phyloP scores from a whole-genome alignment of 176 grass and related monocot genomes.

The Triticum urartu region DNA sequence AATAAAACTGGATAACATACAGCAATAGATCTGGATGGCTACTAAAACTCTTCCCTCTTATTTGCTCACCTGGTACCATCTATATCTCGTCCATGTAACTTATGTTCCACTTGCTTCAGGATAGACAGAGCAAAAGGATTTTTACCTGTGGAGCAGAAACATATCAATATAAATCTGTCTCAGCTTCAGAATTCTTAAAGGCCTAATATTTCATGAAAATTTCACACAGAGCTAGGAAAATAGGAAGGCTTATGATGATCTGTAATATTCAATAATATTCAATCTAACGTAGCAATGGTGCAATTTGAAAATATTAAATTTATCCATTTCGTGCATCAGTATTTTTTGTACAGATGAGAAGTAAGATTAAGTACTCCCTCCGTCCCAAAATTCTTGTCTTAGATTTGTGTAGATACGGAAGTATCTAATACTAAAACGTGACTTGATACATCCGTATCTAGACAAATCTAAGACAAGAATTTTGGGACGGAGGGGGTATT shows the following conservation, averaged over 20 bases:
- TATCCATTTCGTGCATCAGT: slow-evolving; percentile 2
- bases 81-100: slow-evolving; percentile 79
- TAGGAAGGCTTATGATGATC: slow-evolving; percentile 6
- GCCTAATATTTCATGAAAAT: slow-evolving; percentile 18
- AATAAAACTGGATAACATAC: slow-evolving; percentile 31
- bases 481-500: not conserved
- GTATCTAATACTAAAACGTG: too few relatives aligned
- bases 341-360: slow-evolving; percentile 15
- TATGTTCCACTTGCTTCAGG: slow-evolving; percentile 90
- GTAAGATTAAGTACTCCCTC: not conserved
- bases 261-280: slow-evolving; percentile 11
- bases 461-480: too few relatives aligned
- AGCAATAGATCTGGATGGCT: slow-evolving; percentile 4
- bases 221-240: not conserved
- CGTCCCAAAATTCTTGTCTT: too few relatives aligned
- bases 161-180: slow-evolving; percentile 23
- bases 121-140: slow-evolving; percentile 90
- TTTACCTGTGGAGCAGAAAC: slow-evolving; percentile 67
- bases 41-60: slow-evolving; percentile 25
- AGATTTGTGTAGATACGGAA: too few relatives aligned
- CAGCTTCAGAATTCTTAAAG: slow-evolving; percentile 21
- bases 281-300: slow-evolving; percentile 17
- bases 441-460: too few relatives aligned
- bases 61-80: slow-evolving; percentile 66
- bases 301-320: slow-evolving; percentile 3